Percentiles rank a stretch among this genome's conserved stretches.
Evolutionary conservation across 2,329 filamentous ascomycete genomes (phyloP).

Genomic region (Trichoderma atrobrunneum): DNA sequence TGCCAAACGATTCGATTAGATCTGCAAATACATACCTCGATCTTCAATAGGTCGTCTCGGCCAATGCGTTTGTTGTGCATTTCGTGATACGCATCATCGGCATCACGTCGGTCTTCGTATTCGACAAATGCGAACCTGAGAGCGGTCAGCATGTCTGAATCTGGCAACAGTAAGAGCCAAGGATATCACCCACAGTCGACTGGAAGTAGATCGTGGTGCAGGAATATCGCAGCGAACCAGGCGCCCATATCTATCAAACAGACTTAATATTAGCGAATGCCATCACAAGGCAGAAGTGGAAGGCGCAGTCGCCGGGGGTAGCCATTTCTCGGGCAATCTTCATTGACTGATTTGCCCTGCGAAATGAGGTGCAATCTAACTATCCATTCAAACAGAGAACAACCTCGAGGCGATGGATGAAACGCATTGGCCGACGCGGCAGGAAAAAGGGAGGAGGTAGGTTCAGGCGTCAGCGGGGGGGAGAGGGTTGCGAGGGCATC

Average conservation of each 20-base stretch:
- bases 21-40: conserved; percentile 64
- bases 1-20: background rate
- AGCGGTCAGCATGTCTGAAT: background rate
- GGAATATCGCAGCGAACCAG: conserved; percentile 98
- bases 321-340: conserved; percentile 9
- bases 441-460: conserved; percentile 23
- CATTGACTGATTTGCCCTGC: conserved; percentile 21
- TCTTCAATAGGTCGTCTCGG: conserved; percentile 92
- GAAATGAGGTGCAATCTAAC: conserved; percentile 25
- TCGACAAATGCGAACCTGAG: conserved; percentile 92
- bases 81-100: conserved; percentile 98
- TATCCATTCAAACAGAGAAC: conserved; percentile 28
- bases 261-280: conserved; percentile 43
- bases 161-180: background rate
- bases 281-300: conserved; percentile 18
- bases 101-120: conserved; percentile 97
- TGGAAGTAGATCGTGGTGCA: conserved; percentile 87
- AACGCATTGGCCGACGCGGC: conserved; percentile 29
- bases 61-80: conserved; percentile 99
- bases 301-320: conserved; percentile 16
- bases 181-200: conserved; percentile 75
- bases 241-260: conserved; percentile 75
- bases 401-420: conserved; percentile 28
- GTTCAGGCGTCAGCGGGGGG: conserved; percentile 24
- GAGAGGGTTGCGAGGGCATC: conserved; percentile 25